Conservation (phyloP, 2,329 filamentous ascomycete genomes). For the Sphaerulina musiva region DNA sequence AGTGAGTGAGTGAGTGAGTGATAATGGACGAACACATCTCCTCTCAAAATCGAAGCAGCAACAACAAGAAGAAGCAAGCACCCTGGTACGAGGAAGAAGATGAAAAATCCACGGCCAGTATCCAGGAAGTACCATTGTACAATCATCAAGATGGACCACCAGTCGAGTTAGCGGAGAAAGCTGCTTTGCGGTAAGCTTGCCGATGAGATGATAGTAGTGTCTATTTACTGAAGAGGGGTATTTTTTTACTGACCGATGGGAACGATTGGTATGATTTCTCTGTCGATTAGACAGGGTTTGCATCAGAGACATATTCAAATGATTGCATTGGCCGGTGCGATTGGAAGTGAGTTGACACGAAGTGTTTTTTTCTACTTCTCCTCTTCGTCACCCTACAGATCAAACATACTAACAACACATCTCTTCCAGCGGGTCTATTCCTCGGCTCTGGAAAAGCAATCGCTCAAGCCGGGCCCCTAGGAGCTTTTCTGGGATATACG, state of each 20-base stretch:
- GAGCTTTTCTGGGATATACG: conserved; percentile 47
- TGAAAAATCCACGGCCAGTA: no score
- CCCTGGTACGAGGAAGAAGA: no score
- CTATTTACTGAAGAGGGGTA: no score
- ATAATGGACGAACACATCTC: no score
- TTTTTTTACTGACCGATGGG: no score
- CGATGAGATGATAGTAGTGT: no score
- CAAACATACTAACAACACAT: conserved; percentile 30
- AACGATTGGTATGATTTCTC: no score
- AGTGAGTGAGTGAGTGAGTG: no score
- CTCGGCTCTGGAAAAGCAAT: conserved; percentile 49
- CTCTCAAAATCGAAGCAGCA: no score
- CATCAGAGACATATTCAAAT: conserved; percentile 47
- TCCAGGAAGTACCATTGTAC: conserved; percentile 10
- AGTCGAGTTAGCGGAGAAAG: conserved; percentile 21
- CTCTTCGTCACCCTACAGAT: not conserved
- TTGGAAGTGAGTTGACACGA: conserved; percentile 41
- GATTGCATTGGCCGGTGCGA: conserved; percentile 65
- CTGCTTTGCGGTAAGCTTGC: conserved; percentile 22
- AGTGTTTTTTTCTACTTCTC: no score
- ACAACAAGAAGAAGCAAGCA: no score
- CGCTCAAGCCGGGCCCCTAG: conserved; percentile 47
- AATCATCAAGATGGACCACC: conserved; percentile 16
- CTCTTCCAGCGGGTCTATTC: conserved; percentile 54
- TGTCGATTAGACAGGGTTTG: no score